Percentiles rank a stretch among this genome's conserved stretches.
These are phyloP conservation scores for Fagopyrum esculentum DNA, from an alignment of 148 eudicot species.

Conservation along the genomic window DNA sequence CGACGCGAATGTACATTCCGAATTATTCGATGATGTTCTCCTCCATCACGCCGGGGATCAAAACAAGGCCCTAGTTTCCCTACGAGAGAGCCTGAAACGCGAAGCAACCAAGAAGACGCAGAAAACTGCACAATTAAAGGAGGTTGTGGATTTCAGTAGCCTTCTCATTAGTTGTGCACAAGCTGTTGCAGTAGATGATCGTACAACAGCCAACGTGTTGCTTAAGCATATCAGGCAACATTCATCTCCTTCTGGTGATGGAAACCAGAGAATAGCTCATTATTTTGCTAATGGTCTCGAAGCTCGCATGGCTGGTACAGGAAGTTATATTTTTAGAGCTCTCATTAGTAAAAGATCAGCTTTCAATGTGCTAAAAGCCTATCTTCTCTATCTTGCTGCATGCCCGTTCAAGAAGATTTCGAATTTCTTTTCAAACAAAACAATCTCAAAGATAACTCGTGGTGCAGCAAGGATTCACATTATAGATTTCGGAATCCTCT, in stretches of 20 bases:
- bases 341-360: constrained; percentile 37
- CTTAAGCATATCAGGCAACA: constrained; percentile 49
- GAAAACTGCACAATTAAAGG: constrained; percentile 25
- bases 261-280: constrained; percentile 55
- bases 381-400: constrained; percentile 43
- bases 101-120: constrained; percentile 24
- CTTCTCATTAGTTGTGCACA: constrained; percentile 59
- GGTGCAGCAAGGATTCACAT: constrained; percentile 39
- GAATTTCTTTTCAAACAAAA: constrained; percentile 40
- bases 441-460: constrained; percentile 26
- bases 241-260: constrained; percentile 58
- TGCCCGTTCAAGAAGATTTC: constrained; percentile 50
- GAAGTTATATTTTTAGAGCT: constrained; percentile 47
- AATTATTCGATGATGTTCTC: constrained; percentile 55
- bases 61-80: constrained; percentile 30
- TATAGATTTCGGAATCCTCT: constrained; percentile 61
- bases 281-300: constrained; percentile 57
- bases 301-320: constrained; percentile 64
- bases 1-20: constrained; percentile 37
- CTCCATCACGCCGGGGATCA: constrained; percentile 40
- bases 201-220: constrained; percentile 34
- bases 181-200: constrained; percentile 55
- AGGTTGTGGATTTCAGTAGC: constrained; percentile 51
- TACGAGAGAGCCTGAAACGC: constrained; percentile 28
- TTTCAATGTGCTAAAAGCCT: constrained; percentile 54